phyloP scores from a whole-genome alignment of 257 asterid species.

The Nicotiana obtusifolia region DNA sequence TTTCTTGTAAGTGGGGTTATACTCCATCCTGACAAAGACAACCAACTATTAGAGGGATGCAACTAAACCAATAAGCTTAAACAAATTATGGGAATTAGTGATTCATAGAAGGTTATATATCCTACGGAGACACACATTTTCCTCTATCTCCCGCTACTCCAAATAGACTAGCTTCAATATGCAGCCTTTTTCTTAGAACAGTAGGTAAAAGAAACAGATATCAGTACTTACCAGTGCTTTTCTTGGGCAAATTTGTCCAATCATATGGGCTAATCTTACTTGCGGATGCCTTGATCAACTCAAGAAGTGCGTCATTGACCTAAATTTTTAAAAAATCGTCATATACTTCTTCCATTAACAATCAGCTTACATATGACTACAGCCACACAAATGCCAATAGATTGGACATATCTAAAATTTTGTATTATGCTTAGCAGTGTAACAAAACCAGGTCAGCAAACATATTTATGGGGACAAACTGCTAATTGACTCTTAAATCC shows the following conservation, averaged over 20 bases:
- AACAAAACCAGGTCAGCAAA: background rate
- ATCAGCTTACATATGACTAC: background rate
- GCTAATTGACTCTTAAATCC: background rate
- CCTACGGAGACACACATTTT: background rate
- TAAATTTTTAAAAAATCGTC: slow-evolving; percentile 23
- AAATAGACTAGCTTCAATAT: background rate
- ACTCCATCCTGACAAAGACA: slow-evolving; percentile 37
- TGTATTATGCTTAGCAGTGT: background rate
- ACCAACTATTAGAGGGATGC: background rate
- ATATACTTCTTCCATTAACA: background rate
- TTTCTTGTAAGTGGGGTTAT: slow-evolving; percentile 34
- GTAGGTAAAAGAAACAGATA: background rate
- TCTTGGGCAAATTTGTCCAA: slow-evolving; percentile 80
- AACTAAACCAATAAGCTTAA: background rate
- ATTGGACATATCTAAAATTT: background rate
- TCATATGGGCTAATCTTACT: slow-evolving; percentile 34
- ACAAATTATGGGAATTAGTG: background rate
- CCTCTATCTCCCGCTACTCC: background rate
- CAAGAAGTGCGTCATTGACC: slow-evolving; percentile 79
- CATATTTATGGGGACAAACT: background rate
- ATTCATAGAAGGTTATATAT: background rate
- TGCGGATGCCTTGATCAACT: slow-evolving; percentile 67
- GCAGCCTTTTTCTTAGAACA: background rate
- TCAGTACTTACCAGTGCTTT: slow-evolving; percentile 55
- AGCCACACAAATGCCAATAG: background rate